These are phyloP conservation scores for Akanthomyces muscarius DNA, from an alignment of 2,329 filamentous ascomycete genomes.

Conservation along the genomic window DNA sequence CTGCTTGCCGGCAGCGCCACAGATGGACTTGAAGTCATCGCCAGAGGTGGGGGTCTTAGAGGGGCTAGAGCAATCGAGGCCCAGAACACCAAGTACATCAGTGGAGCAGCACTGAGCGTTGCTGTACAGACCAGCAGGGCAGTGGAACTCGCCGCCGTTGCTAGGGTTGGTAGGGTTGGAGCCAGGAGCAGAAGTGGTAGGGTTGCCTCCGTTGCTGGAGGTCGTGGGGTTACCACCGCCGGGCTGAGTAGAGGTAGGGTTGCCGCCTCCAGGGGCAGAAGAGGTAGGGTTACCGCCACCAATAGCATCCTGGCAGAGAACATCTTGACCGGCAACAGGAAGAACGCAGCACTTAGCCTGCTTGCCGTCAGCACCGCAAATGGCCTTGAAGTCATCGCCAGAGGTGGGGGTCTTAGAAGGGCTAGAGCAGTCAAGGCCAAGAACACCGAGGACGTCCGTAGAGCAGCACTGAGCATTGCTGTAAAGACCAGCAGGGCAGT, in stretches of 20 bases:
- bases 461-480: slow-evolving; percentile 43
- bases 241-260: neutral
- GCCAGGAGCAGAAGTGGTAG: neutral
- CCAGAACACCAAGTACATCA: slow-evolving; percentile 44
- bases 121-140: slow-evolving; percentile 23
- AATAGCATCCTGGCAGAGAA: slow-evolving; percentile 10
- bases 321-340: slow-evolving; percentile 32
- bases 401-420: neutral
- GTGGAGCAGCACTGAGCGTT: slow-evolving; percentile 45
- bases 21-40: slow-evolving; percentile 27
- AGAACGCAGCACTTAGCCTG: slow-evolving; percentile 51
- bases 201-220: neutral
- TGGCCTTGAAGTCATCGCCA: slow-evolving; percentile 19
- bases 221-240: neutral
- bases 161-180: neutral
- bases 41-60: neutral
- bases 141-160: slow-evolving; percentile 13
- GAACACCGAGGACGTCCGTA: slow-evolving; percentile 44
- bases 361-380: slow-evolving; percentile 43
- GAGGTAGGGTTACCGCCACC: neutral
- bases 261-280: neutral
- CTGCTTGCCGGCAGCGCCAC: slow-evolving; percentile 42
- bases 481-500: slow-evolving; percentile 23
- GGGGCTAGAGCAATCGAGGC: slow-evolving; percentile 39
- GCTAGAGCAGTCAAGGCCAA: slow-evolving; percentile 41